Base-by-base conservation (phyloP, 2,329 filamentous ascomycete genomes). In the Cytospora schulzeri region DNA sequence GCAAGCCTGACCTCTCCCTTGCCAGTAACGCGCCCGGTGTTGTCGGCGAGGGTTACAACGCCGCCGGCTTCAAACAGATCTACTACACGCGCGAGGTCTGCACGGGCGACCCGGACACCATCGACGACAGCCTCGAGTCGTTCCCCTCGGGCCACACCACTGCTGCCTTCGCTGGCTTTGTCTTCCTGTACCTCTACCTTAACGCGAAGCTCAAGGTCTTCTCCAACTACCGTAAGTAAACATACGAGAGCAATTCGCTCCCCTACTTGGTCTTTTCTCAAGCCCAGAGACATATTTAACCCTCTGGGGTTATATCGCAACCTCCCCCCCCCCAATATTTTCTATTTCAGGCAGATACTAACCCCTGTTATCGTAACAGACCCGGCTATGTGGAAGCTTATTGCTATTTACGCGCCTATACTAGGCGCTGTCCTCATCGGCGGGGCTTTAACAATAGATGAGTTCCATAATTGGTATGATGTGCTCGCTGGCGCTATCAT, bases 181-280 rank as follows among this genome's bases (percentile, higher is more conserved):
- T 91, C 26, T 92, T 85, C 72, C 77, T 92, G 3, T 89, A 83
- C 69, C 79, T 92, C 1, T 93, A 92, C 77, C 83, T 93, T 53
- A 92, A 92, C 74, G 90, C 88, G 56, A 92, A 92, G 78, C 81
- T 93, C 69, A 92, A 92, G 80, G 84, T 91, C 63, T 91, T 88
- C 70, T 79, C 85, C 68, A 89, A 91, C 78, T 89, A 90, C 73
- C 89, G n/a, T n/a, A n/a, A n/a, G n/a, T n/a, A n/a, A n/a, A n/a
- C n/a, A n/a, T n/a, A n/a, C n/a, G n/a, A n/a, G n/a, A n/a, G n/a
- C n/a, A n/a, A n/a, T n/a, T n/a, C n/a, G n/a, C n/a, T n/a, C n/a
- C n/a, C n/a, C n/a, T n/a, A n/a, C n/a, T n/a, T n/a, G n/a, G n/a
- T n/a, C n/a, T n/a, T n/a, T n/a, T n/a, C n/a, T n/a, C n/a, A n/a